Evolutionary conservation across 768 basidiomycete species (phyloP).

Genomic region (Lyophyllum atratum): DNA sequence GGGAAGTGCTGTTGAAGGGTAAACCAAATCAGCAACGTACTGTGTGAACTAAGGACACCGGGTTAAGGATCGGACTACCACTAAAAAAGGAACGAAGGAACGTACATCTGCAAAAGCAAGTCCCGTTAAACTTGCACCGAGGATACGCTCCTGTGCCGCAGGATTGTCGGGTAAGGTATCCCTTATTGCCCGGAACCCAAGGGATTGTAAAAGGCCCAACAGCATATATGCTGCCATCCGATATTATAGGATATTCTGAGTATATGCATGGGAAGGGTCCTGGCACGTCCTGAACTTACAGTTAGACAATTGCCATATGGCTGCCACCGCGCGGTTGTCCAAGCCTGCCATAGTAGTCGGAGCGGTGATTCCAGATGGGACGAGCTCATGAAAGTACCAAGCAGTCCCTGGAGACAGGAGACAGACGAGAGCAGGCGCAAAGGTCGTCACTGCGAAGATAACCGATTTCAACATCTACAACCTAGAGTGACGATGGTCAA

Average conservation of each 20-base stretch:
- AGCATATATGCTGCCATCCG: conserved; percentile 39
- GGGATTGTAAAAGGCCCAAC: conserved; percentile 56
- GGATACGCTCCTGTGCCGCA: conserved; percentile 65
- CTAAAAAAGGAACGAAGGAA: neutral
- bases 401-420: conserved; percentile 61
- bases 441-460: conserved; percentile 33
- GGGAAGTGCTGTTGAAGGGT: neutral
- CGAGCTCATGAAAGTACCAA: conserved; percentile 70
- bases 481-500: neutral
- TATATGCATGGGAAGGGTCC: neutral
- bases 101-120: conserved; percentile 74
- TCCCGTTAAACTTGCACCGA: conserved; percentile 62
- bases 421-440: conserved; percentile 37
- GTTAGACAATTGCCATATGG: conserved; percentile 68
- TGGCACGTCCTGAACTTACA: conserved; percentile 38
- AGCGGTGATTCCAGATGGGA: conserved; percentile 44
- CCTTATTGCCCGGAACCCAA: conserved; percentile 68
- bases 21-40: conserved; percentile 36
- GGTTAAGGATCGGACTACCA: neutral
- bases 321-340: conserved; percentile 58
- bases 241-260: too few species aligned
- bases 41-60: conserved; percentile 50
- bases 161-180: conserved; percentile 59
- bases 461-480: neutral
- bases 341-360: conserved; percentile 28